These are phyloP conservation scores for Jamesozyma spencerorum DNA, from an alignment of 805 yeast species.

Conservation along the genomic window DNA sequence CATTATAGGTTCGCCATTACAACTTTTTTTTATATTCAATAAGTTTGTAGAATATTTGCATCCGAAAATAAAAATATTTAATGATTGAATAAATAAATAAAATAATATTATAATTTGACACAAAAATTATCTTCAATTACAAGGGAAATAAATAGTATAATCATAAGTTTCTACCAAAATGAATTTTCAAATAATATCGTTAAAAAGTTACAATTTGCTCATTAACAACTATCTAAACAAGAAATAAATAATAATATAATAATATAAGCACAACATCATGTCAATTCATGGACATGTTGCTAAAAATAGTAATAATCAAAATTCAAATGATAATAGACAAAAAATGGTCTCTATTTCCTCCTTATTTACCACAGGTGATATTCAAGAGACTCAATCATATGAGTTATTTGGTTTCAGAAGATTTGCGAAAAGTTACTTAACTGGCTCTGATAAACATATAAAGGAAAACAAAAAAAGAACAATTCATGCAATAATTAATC, in stretches of 20 bases:
- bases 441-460: conserved; percentile 5
- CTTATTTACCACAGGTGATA: not conserved
- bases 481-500: not conserved
- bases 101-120: too few species aligned
- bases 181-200: too few species aligned
- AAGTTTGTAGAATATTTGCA: too few species aligned
- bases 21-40: too few species aligned
- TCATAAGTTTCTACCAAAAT: too few species aligned
- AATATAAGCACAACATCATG: not conserved
- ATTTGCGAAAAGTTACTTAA: conserved; percentile 19
- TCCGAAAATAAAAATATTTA: too few species aligned
- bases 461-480: not conserved
- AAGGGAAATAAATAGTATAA: too few species aligned
- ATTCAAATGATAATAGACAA: not conserved
- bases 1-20: too few species aligned
- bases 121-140: too few species aligned
- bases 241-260: not conserved
- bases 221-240: not conserved
- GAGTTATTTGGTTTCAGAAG: conserved; percentile 25
- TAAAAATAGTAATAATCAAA: not conserved
- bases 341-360: not conserved
- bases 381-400: conserved; percentile 1
- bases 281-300: not conserved
- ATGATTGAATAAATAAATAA: too few species aligned
- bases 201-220: too few species aligned